A percentile compares a stretch with the other conserved stretches of the same genome.
Conservation (phyloP, 2,329 filamentous ascomycete genomes). For the Alternaria gaisen region DNA sequence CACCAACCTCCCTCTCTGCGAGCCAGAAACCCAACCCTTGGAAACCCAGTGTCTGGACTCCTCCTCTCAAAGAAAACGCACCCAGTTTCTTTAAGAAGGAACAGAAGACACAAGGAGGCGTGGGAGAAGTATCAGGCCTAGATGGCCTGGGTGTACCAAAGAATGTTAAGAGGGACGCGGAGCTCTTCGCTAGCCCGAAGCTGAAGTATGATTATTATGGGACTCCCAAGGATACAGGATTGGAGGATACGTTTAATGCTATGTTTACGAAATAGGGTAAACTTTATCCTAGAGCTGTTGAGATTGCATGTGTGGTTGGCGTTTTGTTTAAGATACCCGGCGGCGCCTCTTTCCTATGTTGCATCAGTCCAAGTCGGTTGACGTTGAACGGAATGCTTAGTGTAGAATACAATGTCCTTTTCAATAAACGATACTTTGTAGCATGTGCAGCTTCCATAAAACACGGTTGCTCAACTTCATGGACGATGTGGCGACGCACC, state of each 20-base stretch:
- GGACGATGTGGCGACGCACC: background rate
- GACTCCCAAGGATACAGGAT: constrained; percentile 41
- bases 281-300: background rate
- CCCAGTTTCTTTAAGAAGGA: constrained; percentile 62
- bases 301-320: constrained; percentile 10
- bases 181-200: constrained; percentile 44
- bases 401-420: background rate
- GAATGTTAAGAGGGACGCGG: constrained; percentile 39
- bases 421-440: background rate
- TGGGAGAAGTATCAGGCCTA: constrained; percentile 26
- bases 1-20: constrained; percentile 60
- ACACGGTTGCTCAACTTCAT: background rate
- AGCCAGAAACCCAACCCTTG: constrained; percentile 69
- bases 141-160: constrained; percentile 37
- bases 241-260: constrained; percentile 45
- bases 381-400: background rate
- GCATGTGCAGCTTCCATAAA: background rate
- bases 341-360: constrained; percentile 10
- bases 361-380: constrained; percentile 9
- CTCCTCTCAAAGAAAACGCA: constrained; percentile 61
- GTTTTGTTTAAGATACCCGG: constrained; percentile 32
- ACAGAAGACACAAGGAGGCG: constrained; percentile 25
- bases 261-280: constrained; percentile 39
- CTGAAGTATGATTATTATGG: constrained; percentile 47
- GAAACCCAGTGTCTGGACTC: constrained; percentile 54